Base-by-base conservation (phyloP, 2,329 filamentous ascomycete genomes). In the Calonectria pauciramosa region DNA sequence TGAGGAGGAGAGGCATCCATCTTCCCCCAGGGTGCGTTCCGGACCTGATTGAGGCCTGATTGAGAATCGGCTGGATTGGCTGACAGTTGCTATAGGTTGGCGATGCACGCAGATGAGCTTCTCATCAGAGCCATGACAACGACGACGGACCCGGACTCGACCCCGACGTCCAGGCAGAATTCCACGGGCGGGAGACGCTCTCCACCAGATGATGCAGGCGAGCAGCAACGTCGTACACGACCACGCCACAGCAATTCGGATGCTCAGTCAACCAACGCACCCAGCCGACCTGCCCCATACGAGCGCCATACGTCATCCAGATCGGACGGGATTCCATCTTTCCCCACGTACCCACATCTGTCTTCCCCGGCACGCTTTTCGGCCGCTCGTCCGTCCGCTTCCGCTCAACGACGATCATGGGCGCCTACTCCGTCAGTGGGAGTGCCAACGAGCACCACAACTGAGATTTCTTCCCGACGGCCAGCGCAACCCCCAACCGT, bases 211-310 rank as follows among this genome's bases (percentile, higher is more conserved):
- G 82, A 83, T 64, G 70, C 68, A 23, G 60, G 70, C 38, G 81
- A 82, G 64, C 79, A 79, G 47, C 80, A 82, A 60, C 82, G 82
- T 52, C 77, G 82, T 60, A 82, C 79, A 63, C 78, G 82, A 67
- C 79, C 80, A 23, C 81, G 82, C 30, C 80, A 80, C 52, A 77
- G 73, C 65, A 75, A 73, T 38, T 66, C 75, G 6, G 68, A 71
- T n/a, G 36, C 72, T 20, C 74, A 68, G 54, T 67, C 75, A 38
- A 23, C 60, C 51, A 41, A 47, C 23, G 28, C 38, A 28, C 23
- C 52, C 13, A 51, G n/a, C 59, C 70, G 47, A 41, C 59, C 68
- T 26, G 32, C 32, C 3, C 64, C 69, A 20, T 66, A 56, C 26
- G 64, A 67, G n/a, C 41, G 28, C 3, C n/a, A 44, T 51, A 44